Conservation (phyloP, 805 yeast species). For the Maudiozyma pseudohumilis region DNA sequence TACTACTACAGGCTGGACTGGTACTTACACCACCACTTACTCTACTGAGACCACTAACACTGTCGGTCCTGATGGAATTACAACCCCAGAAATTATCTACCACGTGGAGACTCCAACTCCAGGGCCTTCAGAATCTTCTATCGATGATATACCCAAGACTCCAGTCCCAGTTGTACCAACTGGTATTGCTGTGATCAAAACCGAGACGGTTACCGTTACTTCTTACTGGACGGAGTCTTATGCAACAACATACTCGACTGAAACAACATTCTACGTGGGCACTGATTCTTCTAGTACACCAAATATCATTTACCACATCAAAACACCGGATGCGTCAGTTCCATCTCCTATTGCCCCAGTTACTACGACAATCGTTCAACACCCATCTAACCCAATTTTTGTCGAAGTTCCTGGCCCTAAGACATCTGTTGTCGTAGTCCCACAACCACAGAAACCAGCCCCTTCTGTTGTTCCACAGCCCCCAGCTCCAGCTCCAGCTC, state of each 20-base stretch:
- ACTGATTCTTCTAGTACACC: constrained; percentile 2
- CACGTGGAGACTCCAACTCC: constrained; percentile 11
- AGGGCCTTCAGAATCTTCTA: constrained; percentile 6
- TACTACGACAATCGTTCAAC: constrained; percentile 3
- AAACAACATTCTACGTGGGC: constrained; percentile 3
- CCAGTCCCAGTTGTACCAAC: neutral
- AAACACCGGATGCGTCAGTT: constrained; percentile 8
- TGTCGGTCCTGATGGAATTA: constrained; percentile 5
- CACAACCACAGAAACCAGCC: too few species aligned
- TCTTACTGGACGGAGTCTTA: constrained; percentile 9
- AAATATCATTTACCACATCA: constrained; percentile 7
- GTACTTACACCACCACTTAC: constrained; percentile 9
- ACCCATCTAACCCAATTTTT: neutral
- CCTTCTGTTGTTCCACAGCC: neutral
- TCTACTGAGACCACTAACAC: constrained; percentile 12
- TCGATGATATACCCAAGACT: neutral
- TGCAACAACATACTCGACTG: constrained; percentile 10
- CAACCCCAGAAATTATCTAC: constrained; percentile 10
- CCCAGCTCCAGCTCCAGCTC: neutral
- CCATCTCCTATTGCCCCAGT: neutral
- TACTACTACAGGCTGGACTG: constrained; percentile 13
- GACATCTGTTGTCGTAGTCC: neutral
- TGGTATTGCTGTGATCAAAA: constrained; percentile 1
- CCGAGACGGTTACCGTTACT: constrained; percentile 3
- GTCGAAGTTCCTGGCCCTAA: too few species aligned